phyloP scores from a whole-genome alignment of 139 green algal genomes.

The Zygnema cylindricum region DNA sequence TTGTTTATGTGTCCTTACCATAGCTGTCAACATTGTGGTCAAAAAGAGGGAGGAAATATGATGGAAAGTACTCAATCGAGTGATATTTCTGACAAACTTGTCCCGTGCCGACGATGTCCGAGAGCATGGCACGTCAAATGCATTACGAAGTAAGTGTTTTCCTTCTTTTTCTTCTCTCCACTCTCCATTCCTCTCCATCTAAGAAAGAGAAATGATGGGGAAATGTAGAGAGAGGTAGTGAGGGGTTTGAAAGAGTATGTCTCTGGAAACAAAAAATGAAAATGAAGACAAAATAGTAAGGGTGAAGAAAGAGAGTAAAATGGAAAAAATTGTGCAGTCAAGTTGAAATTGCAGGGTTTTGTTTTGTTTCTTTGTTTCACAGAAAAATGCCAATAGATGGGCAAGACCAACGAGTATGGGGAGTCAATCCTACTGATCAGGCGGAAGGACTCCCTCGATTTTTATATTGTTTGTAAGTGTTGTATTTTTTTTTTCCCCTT shows the following conservation, averaged over 20 bases:
- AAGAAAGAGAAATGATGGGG: too few species aligned
- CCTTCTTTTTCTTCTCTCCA: background rate
- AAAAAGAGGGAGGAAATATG: background rate
- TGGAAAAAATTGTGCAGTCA: too few species aligned
- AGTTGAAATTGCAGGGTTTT: too few species aligned
- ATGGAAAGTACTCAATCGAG: background rate
- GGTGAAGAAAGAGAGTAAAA: too few species aligned
- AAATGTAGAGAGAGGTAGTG: too few species aligned
- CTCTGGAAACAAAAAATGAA: too few species aligned
- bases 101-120: conserved; percentile 70
- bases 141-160: conserved; percentile 60
- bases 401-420: background rate
- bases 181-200: background rate
- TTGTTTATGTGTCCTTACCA: conserved; percentile 45
- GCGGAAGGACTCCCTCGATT: background rate
- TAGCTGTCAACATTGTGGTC: conserved; percentile 17
- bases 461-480: conserved; percentile 1
- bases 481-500: too few species aligned
- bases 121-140: conserved; percentile 68
- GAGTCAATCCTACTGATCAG: background rate
- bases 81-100: conserved; percentile 47
- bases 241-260: too few species aligned
- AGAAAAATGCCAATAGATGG: background rate
- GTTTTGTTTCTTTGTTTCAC: background rate
- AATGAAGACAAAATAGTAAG: too few species aligned